Evolutionary conservation across 768 basidiomycete species (phyloP), one percentile per base, ranked within the genome.

Genomic region (Suillus subalutaceus): DNA sequence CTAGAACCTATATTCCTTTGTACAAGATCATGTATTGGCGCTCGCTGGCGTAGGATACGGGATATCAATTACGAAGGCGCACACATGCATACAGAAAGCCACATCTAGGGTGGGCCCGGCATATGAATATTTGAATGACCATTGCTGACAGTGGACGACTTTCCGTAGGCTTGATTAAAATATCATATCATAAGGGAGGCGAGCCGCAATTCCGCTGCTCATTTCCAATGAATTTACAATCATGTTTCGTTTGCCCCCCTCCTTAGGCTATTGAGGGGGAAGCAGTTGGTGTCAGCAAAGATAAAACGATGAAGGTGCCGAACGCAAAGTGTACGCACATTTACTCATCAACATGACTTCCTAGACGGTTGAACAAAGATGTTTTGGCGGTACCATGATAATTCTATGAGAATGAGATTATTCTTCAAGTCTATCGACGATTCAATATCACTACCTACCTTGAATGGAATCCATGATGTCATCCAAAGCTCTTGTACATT

Each of bases 381-480:
- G 71, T 90, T 88, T 59, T 87, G 78, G 65, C 90, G 85, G 71
- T 95, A 96, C 87, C 89, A 94, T 68, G 87, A 76, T 52, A 96
- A 81, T 73, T 96, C 93, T 94, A 71, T 20, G 56, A 53, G 44
- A 23, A 62, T 58, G 43, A 52, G 37, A 9, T 20, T 26, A 44
- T 30, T 20, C 72, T 30, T 20, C 72, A 38, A 64, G 66, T 15
- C 9, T 60, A 64, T 46, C 12, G 37, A 41, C 57, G n/a, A 23
- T 20, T 63, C 13, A 15, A 40, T 6, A 9, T 63, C 23, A 32
- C 2, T 40, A 38, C 73, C 12, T 37, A 90, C 93, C 95, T 77
- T 77, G 73, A 58, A 97, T 94, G 6, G 92, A 93, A 38, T 85
- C 83, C 50, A 80, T 80, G 66, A 96, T 96, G 70, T 97, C 95